Evolutionary conservation across 108 stramenopile species (phyloP).

Genomic region (Cyclotella sp.): DNA sequence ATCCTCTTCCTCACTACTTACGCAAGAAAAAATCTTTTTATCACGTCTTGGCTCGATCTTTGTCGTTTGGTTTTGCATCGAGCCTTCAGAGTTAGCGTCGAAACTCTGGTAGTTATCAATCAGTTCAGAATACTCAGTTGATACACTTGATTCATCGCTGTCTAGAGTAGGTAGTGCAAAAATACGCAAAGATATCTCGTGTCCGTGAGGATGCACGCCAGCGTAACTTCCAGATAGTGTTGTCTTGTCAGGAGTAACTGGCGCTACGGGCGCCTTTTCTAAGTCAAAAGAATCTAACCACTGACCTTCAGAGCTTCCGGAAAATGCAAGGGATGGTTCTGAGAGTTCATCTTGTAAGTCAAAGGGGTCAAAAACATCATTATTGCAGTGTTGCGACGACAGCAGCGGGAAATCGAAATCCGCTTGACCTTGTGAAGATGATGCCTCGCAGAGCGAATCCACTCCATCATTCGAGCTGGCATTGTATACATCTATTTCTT

Average conservation of each 20-base stretch:
- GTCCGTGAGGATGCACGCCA: constrained; percentile 8
- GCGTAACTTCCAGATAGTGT: not conserved
- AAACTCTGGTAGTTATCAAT: not conserved
- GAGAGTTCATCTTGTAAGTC: constrained; percentile 13
- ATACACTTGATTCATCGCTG: not conserved
- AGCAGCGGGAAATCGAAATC: not conserved
- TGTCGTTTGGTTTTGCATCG: not conserved
- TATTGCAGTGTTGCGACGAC: constrained; percentile 3
- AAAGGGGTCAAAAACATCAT: constrained; percentile 16
- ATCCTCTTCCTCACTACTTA: constrained; percentile 12
- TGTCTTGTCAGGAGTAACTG: constrained; percentile 4
- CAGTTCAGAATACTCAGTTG: not conserved
- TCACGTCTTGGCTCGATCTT: not conserved
- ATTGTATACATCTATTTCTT: not conserved
- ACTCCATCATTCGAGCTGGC: not conserved
- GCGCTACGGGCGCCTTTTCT: not conserved
- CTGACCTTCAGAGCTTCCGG: not conserved
- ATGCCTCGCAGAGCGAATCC: constrained; percentile 2
- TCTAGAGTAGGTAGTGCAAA: constrained; percentile 10
- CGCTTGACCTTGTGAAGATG: not conserved
- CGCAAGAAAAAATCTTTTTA: not conserved
- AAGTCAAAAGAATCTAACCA: not conserved
- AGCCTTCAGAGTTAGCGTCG: not conserved
- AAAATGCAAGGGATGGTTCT: not conserved
- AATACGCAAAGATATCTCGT: not conserved